Base-by-base conservation (phyloP, 2,329 filamentous ascomycete species). In the Alternaria metachromatica region DNA sequence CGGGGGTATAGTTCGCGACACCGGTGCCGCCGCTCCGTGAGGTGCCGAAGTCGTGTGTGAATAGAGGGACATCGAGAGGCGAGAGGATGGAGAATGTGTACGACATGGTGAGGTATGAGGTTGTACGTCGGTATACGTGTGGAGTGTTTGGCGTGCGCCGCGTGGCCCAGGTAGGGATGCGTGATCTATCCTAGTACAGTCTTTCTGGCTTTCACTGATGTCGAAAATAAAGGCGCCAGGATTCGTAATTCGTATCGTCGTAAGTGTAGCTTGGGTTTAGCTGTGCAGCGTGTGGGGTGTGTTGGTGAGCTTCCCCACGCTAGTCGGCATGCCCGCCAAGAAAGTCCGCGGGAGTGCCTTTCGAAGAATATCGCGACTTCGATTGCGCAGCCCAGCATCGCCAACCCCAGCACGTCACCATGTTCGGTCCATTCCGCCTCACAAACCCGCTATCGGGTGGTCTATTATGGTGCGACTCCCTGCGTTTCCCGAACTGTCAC, bases 1-100 rank as follows among this genome's bases (percentile, higher is more conserved):
- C 90, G 69, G 97, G 92, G 62, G 88, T 89, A 85, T 97, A 98
- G 77, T 92, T 92, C 65, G 95, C 88, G 78, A 94, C 86, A 72
- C 96, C 96, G 85, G 98, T 96, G 78, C 95, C 95, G 82, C 95
- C 94, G 74, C 94, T 91, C 82, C 97, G 97, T 44, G 93, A 97
- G 43, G 95, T 97, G 74, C 96, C 96, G 80, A 99, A 99, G 78
- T 97, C 94, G 82, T 96, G 89, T 83, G 97, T 95, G 84, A 98
- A 99, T 71, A 99, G 88, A 33, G 96, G 95, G 78, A 95, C 96
- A 84, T 99, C 96, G 74, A 93, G 92, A 21, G 94, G 96, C 77
- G 94, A 96, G 80, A 99, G 89, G 72, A 99, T 97, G 78, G 92
- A 92, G 83, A 99, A 98, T 85, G 97, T 97, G 87, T 98, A 99